A percentile compares a stretch with the other conserved stretches of the same genome.
Conservation (phyloP, 1,284 basidiomycete species). For the Rhodotorula sp. region DNA sequence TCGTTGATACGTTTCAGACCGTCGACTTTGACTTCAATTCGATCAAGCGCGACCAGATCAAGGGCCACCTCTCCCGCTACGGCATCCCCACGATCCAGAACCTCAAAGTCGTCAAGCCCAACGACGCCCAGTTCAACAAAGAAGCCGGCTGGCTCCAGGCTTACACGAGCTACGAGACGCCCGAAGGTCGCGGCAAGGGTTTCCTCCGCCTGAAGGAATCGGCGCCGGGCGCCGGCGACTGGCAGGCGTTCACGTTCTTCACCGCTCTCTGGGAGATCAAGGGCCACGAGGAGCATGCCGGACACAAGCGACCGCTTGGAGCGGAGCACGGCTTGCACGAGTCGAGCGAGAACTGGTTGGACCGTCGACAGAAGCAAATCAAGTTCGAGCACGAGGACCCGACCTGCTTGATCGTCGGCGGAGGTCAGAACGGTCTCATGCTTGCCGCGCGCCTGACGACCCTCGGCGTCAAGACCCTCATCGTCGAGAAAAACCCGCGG, state of each 20-base stretch:
- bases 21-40: constrained; percentile 42
- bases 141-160: constrained; percentile 41
- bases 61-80: constrained; percentile 35
- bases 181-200: constrained; percentile 38
- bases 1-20: not conserved
- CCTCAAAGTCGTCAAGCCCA: constrained; percentile 28
- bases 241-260: constrained; percentile 43
- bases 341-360: constrained; percentile 41
- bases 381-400: constrained; percentile 43
- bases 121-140: constrained; percentile 21
- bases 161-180: constrained; percentile 41
- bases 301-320: constrained; percentile 39
- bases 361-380: constrained; percentile 25
- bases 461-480: constrained; percentile 45
- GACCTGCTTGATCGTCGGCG: constrained; percentile 42
- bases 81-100: constrained; percentile 38
- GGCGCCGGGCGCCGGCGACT: constrained; percentile 36
- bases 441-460: constrained; percentile 45
- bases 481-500: constrained; percentile 45
- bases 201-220: constrained; percentile 41
- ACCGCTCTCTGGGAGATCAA: constrained; percentile 41
- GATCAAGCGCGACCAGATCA: constrained; percentile 29
- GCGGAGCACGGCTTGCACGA: constrained; percentile 42
- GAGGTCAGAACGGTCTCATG: constrained; percentile 49
- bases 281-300: constrained; percentile 39